Percentiles rank a stretch among this genome's conserved stretches.
Conservation (phyloP, 2,329 filamentous ascomycete species). For the Botrytis fabae region DNA sequence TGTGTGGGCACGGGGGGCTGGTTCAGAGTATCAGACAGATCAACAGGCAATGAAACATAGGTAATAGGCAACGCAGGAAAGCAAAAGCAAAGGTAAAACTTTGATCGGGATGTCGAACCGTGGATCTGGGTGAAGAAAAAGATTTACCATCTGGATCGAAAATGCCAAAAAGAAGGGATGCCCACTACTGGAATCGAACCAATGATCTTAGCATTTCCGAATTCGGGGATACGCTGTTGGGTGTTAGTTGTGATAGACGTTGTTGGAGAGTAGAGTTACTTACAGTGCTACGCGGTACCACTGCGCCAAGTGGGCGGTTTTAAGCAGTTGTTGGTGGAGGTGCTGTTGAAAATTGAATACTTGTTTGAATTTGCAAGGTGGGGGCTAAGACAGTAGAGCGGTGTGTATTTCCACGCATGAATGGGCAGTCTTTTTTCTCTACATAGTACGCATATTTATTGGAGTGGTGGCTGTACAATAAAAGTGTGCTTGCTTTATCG, state of each 20-base stretch:
- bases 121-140: background rate
- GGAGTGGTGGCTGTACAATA: background rate
- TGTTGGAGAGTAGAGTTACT: too few relatives aligned
- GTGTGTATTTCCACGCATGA: too few relatives aligned
- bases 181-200: constrained; percentile 10
- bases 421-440: too few relatives aligned
- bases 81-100: background rate
- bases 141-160: background rate
- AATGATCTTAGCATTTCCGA: background rate
- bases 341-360: fast-evolving
- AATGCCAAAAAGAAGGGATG: background rate
- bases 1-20: background rate
- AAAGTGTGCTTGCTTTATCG: too few relatives aligned
- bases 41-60: background rate
- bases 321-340: background rate
- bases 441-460: background rate
- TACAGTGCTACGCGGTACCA: constrained; percentile 5
- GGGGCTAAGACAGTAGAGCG: background rate
- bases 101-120: background rate
- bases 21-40: background rate
- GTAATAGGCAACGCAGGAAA: too few relatives aligned
- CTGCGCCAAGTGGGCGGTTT: background rate
- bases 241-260: too few relatives aligned
- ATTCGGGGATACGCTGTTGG: background rate
- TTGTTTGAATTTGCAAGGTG: fast-evolving